Evolutionary conservation across 129 eudicot genomes (phyloP).

Genomic region (Tagetes erecta): DNA sequence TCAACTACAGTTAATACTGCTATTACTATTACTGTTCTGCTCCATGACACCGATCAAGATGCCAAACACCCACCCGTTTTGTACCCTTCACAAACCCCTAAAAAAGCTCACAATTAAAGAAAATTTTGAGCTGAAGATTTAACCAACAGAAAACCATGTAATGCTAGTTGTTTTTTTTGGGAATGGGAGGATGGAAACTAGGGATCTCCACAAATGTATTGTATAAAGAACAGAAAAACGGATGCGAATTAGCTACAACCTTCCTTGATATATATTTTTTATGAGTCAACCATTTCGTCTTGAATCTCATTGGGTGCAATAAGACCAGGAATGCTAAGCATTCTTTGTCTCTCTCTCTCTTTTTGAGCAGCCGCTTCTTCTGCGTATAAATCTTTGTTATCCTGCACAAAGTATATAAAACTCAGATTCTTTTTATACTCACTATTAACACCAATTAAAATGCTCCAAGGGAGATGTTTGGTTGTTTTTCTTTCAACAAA

Average conservation of each 20-base stretch:
- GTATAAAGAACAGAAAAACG: slow-evolving; percentile 17
- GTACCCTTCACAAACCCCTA: slow-evolving; percentile 20
- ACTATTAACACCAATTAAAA: not conserved
- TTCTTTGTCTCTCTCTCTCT: slow-evolving; percentile 83
- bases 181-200: slow-evolving; percentile 21
- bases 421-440: not conserved
- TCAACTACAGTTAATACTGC: not conserved
- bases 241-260: slow-evolving; percentile 29
- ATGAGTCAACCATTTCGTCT: slow-evolving; percentile 91
- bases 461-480: not conserved
- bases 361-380: slow-evolving; percentile 97
- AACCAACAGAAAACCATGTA: slow-evolving; percentile 23
- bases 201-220: slow-evolving; percentile 31
- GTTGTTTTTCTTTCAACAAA: not conserved
- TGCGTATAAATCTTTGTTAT: slow-evolving; percentile 94
- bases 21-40: slow-evolving; percentile 26
- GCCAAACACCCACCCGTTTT: slow-evolving; percentile 15
- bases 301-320: slow-evolving; percentile 96
- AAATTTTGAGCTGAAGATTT: slow-evolving; percentile 26
- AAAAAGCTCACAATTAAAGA: slow-evolving; percentile 24
- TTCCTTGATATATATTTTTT: slow-evolving; percentile 13
- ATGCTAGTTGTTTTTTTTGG: not conserved
- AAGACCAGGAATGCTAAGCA: slow-evolving; percentile 90
- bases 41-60: slow-evolving; percentile 11
- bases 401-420: slow-evolving; percentile 42